Percentiles rank a stretch among this genome's conserved stretches.
Conservation (phyloP, 2,329 filamentous ascomycete species). For the Chaetomium olivaceum region DNA sequence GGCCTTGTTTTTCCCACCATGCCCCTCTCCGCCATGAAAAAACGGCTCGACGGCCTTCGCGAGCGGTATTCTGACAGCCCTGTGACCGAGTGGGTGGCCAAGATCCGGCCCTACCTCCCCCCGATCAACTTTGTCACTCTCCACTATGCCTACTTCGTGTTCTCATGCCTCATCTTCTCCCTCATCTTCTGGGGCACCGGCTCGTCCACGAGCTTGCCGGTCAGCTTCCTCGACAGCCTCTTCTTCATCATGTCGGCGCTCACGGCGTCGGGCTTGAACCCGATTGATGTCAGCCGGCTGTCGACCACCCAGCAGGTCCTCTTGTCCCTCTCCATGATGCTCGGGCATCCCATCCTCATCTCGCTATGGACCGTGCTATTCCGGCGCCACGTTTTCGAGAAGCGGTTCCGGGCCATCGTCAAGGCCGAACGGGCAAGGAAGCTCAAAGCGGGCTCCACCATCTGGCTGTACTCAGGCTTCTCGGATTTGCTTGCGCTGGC, state of each 20-base stretch:
- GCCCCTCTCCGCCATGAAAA: constrained; percentile 2
- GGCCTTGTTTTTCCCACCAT: background rate
- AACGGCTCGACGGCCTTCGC: constrained; percentile 9
- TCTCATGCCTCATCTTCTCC: constrained; percentile 53
- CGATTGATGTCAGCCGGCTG: constrained; percentile 61
- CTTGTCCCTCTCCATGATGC: constrained; percentile 62
- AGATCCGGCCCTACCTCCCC: constrained; percentile 23
- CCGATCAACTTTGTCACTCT: constrained; percentile 60
- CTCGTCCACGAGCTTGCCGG: constrained; percentile 49
- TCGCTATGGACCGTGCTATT: constrained; percentile 63
- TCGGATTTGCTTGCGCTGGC: constrained; percentile 29
- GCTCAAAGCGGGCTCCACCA: background rate
- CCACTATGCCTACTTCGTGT: constrained; percentile 66
- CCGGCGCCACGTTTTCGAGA: constrained; percentile 62
- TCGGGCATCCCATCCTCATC: constrained; percentile 65
- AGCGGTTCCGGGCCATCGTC: constrained; percentile 57
- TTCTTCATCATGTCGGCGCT: constrained; percentile 66
- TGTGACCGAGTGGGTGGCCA: constrained; percentile 2
- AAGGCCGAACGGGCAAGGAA: constrained; percentile 42
- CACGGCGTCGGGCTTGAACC: constrained; percentile 65
- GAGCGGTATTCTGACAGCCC: constrained; percentile 5
- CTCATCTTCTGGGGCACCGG: constrained; percentile 60
- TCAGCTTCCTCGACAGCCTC: constrained; percentile 63
- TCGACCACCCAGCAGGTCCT: constrained; percentile 67
- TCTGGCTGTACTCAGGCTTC: constrained; percentile 33